Conservation (phyloP, 169 alveolate species). For the Eimeria brunetti region DNA sequence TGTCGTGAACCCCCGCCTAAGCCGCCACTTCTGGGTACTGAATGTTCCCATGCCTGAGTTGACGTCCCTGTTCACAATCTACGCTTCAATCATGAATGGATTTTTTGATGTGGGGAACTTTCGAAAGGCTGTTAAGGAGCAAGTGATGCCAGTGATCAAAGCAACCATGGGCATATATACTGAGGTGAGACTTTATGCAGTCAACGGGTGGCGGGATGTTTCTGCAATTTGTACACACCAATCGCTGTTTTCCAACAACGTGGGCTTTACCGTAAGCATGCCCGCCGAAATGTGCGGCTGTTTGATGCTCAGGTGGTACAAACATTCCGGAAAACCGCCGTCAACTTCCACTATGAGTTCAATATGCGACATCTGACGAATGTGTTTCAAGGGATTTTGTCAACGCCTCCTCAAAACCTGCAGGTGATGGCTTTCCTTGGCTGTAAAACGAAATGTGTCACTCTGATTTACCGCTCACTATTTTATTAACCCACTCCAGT, state of each 20-base stretch:
- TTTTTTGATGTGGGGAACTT: constrained; percentile 92
- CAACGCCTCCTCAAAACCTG: constrained; percentile 93
- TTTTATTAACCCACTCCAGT: not conserved
- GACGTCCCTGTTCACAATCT: constrained; percentile 94
- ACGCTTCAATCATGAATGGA: constrained; percentile 94
- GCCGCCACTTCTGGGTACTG: constrained; percentile 97
- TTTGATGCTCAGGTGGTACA: constrained; percentile 73
- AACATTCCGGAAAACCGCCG: constrained; percentile 96
- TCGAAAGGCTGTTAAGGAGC: constrained; percentile 94
- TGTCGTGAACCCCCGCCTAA: constrained; percentile 94
- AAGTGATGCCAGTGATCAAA: constrained; percentile 92
- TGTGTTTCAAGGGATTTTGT: constrained; percentile 95
- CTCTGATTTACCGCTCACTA: not conserved
- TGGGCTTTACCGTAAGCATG: not conserved
- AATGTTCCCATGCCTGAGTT: constrained; percentile 97
- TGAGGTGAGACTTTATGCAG: constrained; percentile 85
- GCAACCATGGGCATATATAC: constrained; percentile 94
- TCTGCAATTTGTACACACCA: not conserved
- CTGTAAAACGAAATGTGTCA: not conserved
- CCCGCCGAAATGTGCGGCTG: not conserved
- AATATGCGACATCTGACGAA: constrained; percentile 96
- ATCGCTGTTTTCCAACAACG: not conserved
- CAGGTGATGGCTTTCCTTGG: constrained; percentile 46
- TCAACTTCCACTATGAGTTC: constrained; percentile 97
- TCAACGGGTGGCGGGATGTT: not conserved